phyloP scores from a whole-genome alignment of 108 stramenopile genomes.

The Schizochytrium sp. region DNA sequence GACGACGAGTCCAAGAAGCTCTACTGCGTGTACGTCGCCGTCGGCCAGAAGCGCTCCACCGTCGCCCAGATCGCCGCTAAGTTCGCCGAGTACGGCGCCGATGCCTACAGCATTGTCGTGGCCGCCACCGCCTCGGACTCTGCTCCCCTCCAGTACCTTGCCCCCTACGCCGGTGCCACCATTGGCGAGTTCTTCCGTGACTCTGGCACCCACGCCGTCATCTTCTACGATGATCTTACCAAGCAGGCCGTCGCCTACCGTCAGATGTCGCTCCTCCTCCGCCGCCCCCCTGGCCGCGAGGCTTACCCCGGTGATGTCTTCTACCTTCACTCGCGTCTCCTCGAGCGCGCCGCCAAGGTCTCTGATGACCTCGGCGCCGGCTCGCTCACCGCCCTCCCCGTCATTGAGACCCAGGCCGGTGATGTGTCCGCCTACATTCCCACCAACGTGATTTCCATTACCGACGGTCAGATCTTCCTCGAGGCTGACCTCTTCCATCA shows the following conservation, averaged over 20 bases:
- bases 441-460: constrained; percentile 99
- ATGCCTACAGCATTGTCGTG: constrained; percentile 94
- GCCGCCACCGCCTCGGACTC: constrained; percentile 98
- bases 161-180: constrained; percentile 95
- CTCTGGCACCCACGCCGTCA: constrained; percentile 98
- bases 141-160: constrained; percentile 98
- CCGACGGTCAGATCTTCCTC: constrained; percentile 99
- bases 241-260: constrained; percentile 99
- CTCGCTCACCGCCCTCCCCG: constrained; percentile 96
- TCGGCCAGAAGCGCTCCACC: constrained; percentile 99
- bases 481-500: constrained; percentile 99
- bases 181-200: constrained; percentile 99
- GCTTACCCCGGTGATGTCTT: constrained; percentile 99
- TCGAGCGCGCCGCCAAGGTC: constrained; percentile 99
- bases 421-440: constrained; percentile 99
- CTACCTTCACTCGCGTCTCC: constrained; percentile 99
- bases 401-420: constrained; percentile 99
- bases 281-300: constrained; percentile 99
- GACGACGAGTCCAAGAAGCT: constrained; percentile 69
- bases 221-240: constrained; percentile 99
- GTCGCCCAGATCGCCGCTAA: constrained; percentile 98
- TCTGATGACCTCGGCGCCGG: constrained; percentile 86
- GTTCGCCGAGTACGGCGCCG: constrained; percentile 90
- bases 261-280: constrained; percentile 99
- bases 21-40: constrained; percentile 98